Evolutionary conservation across 495 filamentous ascomycete genomes (phyloP), one percentile per base, ranked within the genome.

Genomic region (Sabuloglossum arenarium): DNA sequence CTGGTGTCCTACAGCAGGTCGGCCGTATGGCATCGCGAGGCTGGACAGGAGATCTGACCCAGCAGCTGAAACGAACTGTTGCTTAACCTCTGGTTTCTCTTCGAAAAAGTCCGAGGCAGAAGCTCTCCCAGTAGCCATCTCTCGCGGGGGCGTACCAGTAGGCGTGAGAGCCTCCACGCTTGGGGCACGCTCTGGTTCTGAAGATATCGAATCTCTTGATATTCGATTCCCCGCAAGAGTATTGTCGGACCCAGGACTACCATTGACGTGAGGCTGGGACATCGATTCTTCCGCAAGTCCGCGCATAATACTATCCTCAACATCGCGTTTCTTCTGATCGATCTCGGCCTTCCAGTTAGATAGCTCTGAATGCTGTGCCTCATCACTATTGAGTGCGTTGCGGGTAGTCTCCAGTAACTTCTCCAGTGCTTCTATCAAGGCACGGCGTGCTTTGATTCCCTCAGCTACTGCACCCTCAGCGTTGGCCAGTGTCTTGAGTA

Each of bases 401-500:
- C 81, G 78, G 65, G 91, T 87, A 24, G 75, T 77, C 23, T 79
- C 75, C 1, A 99, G 70, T 4, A 97, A 67, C 59, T 85, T 90
- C 67, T 95, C 88, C 6, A 97, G 73, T 1, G 80, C 87, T 24
- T 75, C 71, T 12, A 97, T 80, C 23, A 97, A 73, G 23, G 79
- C 75, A 42, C 75, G 75, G 19, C 93, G 84, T 1, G 88, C 85
- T 62, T 90, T 89, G 64, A 99, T 86, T 58, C 84, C 84, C 57
- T 93, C 87, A 3, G 85, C 82, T 0, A 97, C 86, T 0, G 89
- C 89, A 43, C 79, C 84, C 68, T 97, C 88, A n/a, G 91, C 91
- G 56, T 78, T 86, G 32, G 88, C 87, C 16, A 99, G 76, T 2
- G 78, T 80, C 69, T 91, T 94, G 52, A 97, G 73, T 8, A 99